phyloP scores from a whole-genome alignment of 208 protist species.

The Acanthamoeba royreba region DNA sequence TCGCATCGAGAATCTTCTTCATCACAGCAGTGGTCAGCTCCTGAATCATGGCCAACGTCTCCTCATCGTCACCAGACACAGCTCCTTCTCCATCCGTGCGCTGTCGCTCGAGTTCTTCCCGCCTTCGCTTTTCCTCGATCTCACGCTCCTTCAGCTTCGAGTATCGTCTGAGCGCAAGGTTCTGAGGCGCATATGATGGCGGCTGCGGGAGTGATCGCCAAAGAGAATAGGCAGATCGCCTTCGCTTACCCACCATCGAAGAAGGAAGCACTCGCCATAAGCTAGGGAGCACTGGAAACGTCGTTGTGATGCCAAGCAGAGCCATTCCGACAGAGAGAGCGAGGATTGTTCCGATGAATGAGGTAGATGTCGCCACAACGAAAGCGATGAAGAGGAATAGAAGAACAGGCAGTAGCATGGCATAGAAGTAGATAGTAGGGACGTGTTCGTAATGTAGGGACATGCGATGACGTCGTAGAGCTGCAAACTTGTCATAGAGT shows the following conservation, averaged over 20 bases:
- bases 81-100: too few species aligned
- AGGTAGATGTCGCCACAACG: too few species aligned
- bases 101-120: neutral
- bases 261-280: neutral
- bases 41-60: neutral
- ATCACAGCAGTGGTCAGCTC: neutral
- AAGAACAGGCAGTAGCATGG: neutral
- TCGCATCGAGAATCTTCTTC: too few species aligned
- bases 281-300: neutral
- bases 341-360: too few species aligned
- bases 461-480: neutral
- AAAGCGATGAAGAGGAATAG: too few species aligned
- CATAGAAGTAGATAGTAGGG: neutral
- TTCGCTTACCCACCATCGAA: too few species aligned
- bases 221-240: neutral
- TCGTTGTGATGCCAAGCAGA: too few species aligned
- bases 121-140: neutral
- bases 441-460: neutral
- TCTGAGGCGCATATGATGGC: neutral
- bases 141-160: neutral
- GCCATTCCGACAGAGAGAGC: too few species aligned
- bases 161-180: neutral
- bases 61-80: neutral
- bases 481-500: neutral
- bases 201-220: neutral